Evolutionary conservation across 2,329 filamentous ascomycete genomes (phyloP), one percentile per base, ranked within the genome.

Genomic region (Mycosphaerella sp.): DNA sequence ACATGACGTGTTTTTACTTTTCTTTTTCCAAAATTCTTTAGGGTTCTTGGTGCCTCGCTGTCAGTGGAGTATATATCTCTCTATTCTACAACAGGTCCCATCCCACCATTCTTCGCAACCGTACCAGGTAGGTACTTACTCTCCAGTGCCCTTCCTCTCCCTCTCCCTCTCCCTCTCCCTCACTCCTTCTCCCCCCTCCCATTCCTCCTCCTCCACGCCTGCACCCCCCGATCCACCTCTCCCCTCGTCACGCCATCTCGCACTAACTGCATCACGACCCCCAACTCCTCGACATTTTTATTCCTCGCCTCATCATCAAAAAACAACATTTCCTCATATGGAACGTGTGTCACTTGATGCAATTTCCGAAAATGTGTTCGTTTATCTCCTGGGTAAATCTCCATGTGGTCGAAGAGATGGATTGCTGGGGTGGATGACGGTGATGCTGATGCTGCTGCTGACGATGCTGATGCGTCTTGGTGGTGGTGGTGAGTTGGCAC

Each of bases 251-350:
- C 82, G 0, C 91, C 91, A 68, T 95, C 85, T 53, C 80, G 75
- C 0, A 97, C 85, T 47, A 96, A 73, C 67, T 83, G 83, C 82
- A 97, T 95, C 0, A 86, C 87, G 2, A 95, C 86, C 0, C 91
- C 91, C 47, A 96, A 66, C 44, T 79, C 75, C 71, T 86, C 82
- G 0, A 95, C 92, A 67, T 96, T 90, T 54, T 82, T 78, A 67
- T 97, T 97, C 57, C 92, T 75, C 49, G 79, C 78, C 79, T 97
- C 92, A 64, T 97, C 92, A 64, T 97, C 92, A 62, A 97, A 97
- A 71, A 97, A 97, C 34, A 97, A 70, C 85, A 97, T 95, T 45
- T 96, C 89, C 59, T 86, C 80, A 66, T 82, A 95, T 5, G 76
- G 73, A 2, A 96, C 70, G 1, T 83, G 83, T 11, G 86, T 90